Conservation (phyloP, 148 eudicot species). For the Rheum nobile region DNA sequence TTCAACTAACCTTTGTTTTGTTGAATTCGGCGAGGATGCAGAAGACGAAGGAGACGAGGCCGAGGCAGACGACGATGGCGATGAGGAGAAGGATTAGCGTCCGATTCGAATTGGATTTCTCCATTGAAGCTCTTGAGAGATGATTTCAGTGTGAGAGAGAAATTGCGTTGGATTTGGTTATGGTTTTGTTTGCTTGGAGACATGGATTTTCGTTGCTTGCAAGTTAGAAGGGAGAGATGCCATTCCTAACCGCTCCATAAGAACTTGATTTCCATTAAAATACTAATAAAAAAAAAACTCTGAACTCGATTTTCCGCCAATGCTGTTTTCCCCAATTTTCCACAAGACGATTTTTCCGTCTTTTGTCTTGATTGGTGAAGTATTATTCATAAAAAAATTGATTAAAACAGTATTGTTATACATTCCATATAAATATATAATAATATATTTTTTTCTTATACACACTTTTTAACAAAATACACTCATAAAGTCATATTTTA, state of each 20-base stretch:
- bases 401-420: no score
- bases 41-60: slow-evolving; percentile 28
- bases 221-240: background rate
- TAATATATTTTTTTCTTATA: no score
- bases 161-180: background rate
- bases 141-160: background rate
- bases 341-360: no score
- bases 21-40: slow-evolving; percentile 63
- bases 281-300: background rate
- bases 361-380: no score
- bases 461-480: no score
- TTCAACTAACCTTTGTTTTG: slow-evolving; percentile 48
- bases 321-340: no score
- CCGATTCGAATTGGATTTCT: background rate
- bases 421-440: no score
- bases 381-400: no score
- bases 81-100: background rate
- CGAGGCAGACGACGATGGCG: slow-evolving; percentile 17
- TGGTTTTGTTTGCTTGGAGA: background rate
- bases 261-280: background rate
- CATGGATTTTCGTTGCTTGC: slow-evolving; percentile 6
- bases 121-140: background rate
- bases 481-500: no score
- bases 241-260: slow-evolving; percentile 3
- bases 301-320: background rate